phyloP scores from a whole-genome alignment of 306 rosid genomes.

The Myrica gale region DNA sequence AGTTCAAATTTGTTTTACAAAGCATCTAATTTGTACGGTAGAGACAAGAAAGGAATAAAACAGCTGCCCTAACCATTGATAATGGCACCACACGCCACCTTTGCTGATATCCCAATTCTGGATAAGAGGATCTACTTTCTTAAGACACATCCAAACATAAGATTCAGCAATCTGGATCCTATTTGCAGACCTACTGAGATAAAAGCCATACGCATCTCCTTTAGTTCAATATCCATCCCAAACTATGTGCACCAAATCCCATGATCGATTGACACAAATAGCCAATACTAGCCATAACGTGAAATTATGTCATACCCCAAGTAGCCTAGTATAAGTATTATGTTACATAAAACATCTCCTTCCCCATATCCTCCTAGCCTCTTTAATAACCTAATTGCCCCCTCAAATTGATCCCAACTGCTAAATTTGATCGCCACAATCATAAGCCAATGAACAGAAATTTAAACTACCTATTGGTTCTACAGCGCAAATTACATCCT shows the following conservation, averaged over 20 bases:
- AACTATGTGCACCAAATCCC: neutral
- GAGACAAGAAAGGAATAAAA: no score
- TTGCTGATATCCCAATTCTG: no score
- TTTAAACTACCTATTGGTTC: neutral
- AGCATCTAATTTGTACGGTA: no score
- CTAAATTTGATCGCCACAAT: neutral
- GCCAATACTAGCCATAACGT: neutral
- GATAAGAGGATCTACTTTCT: no score
- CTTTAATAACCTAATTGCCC: neutral
- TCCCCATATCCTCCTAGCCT: neutral
- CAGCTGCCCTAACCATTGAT: no score
- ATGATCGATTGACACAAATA: neutral
- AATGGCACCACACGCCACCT: no score
- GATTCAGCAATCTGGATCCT: no score
- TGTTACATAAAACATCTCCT: neutral
- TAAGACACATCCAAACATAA: no score
- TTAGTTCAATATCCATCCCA: neutral
- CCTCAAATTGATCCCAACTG: neutral
- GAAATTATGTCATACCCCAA: neutral
- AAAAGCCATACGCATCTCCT: no score
- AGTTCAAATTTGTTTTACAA: no score
- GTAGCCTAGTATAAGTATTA: neutral
- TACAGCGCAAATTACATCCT: neutral
- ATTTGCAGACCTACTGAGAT: no score
- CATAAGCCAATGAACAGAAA: neutral